Evolutionary conservation across 805 yeast species (phyloP).

Genomic region (Starmerella scarabaei): DNA sequence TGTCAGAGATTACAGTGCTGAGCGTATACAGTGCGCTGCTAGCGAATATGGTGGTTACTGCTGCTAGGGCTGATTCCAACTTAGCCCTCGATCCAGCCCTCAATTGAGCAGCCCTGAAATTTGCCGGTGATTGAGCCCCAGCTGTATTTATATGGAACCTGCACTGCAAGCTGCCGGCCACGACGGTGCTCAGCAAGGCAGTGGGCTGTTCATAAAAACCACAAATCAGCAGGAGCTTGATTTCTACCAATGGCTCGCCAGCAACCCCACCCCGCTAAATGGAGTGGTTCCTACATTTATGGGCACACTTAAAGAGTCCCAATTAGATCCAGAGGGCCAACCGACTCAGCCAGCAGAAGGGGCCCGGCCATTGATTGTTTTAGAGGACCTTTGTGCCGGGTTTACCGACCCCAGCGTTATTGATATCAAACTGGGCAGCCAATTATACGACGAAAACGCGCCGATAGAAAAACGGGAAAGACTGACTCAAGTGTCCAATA

Average conservation of each 20-base stretch:
- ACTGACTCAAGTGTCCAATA: conserved; percentile 45
- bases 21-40: no score
- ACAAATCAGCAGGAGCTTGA: conserved; percentile 51
- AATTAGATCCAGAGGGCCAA: neutral
- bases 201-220: conserved; percentile 61
- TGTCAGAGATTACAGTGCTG: no score
- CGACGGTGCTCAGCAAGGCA: conserved; percentile 57
- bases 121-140: no score
- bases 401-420: conserved; percentile 55
- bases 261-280: conserved; percentile 18
- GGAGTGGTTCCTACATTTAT: conserved; percentile 42
- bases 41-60: no score
- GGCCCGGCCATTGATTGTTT: conserved; percentile 36
- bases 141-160: no score
- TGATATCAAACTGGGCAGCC: conserved; percentile 72
- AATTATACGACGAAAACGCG: conserved; percentile 49
- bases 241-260: conserved; percentile 44
- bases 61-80: no score
- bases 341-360: conserved; percentile 3
- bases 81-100: no score
- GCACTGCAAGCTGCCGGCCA: conserved; percentile 82
- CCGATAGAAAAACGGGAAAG: conserved; percentile 48
- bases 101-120: no score
- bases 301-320: conserved; percentile 39
- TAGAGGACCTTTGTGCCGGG: conserved; percentile 57